Percentiles rank a stretch among this genome's conserved stretches.
Conservation (phyloP, 2,329 filamentous ascomycete species). For the Fusarium algeriense region DNA sequence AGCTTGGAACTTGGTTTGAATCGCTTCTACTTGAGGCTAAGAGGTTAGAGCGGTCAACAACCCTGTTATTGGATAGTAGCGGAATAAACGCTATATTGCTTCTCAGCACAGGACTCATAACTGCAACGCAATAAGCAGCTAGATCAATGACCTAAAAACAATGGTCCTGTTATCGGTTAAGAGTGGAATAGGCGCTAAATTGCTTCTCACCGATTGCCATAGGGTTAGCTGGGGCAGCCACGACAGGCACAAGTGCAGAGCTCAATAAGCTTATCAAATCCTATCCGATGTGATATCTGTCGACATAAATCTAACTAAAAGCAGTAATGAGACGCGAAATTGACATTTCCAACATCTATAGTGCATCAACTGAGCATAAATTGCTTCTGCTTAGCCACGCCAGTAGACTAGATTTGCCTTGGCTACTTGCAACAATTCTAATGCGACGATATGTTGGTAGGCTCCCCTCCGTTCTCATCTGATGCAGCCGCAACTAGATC, state of each 20-base stretch:
- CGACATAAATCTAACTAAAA: not conserved
- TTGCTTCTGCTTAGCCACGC: not conserved
- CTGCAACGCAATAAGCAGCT: too few species aligned
- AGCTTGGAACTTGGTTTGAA: not conserved
- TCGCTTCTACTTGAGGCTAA: not conserved
- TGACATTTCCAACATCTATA: not conserved
- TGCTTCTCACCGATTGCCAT: not conserved
- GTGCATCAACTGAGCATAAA: not conserved
- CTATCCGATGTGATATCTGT: not conserved
- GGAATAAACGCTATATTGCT: too few species aligned
- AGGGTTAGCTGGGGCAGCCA: not conserved
- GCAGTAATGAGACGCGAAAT: accelerated
- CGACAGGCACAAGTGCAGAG: not conserved
- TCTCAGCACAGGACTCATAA: too few species aligned
- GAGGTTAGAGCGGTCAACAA: not conserved
- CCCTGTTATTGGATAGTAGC: too few species aligned
- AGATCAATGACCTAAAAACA: too few species aligned
- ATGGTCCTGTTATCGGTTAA: too few species aligned
- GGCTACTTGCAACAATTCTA: not conserved
- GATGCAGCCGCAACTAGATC: not conserved
- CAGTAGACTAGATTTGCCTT: not conserved
- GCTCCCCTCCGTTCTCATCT: too few species aligned
- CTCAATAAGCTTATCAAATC: not conserved
- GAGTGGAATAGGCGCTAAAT: too few species aligned
- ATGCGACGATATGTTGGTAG: not conserved